Evolutionary conservation across 495 filamentous ascomycete species (phyloP).

Genomic region (Ascobolus immersus): DNA sequence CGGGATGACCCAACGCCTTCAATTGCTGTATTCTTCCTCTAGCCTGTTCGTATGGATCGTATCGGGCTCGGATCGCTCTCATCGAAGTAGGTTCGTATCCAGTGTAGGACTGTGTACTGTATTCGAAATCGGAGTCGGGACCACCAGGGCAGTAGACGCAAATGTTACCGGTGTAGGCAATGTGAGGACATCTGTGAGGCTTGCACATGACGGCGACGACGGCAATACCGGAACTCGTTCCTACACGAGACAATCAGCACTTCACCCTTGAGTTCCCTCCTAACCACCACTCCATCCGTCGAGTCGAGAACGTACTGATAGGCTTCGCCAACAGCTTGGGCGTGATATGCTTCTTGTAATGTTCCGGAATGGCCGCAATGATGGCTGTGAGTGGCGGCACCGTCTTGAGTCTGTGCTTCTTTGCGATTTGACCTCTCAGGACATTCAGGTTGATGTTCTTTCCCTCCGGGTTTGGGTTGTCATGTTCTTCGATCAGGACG

Average conservation of each 20-base stretch:
- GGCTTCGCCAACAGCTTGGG: constrained; percentile 91
- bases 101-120: constrained; percentile 94
- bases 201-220: constrained; percentile 99
- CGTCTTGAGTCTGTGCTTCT: constrained; percentile 63
- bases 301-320: constrained; percentile 35
- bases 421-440: constrained; percentile 63
- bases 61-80: constrained; percentile 88
- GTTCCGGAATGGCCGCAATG: constrained; percentile 87
- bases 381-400: constrained; percentile 88
- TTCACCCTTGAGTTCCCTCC: constrained; percentile 2
- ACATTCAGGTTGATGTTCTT: constrained; percentile 82
- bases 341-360: constrained; percentile 97
- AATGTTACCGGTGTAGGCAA: constrained; percentile 92
- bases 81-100: constrained; percentile 96
- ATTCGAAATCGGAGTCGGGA: constrained; percentile 94
- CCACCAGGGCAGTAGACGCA: constrained; percentile 97
- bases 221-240: constrained; percentile 89
- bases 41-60: constrained; percentile 95
- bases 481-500: constrained; percentile 77
- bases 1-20: constrained; percentile 76
- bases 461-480: constrained; percentile 42
- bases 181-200: constrained; percentile 90
- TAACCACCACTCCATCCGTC: no score
- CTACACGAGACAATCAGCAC: constrained; percentile 19
- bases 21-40: constrained; percentile 89